phyloP scores from a whole-genome alignment of 768 basidiomycete species.

The Mycena filopes region DNA sequence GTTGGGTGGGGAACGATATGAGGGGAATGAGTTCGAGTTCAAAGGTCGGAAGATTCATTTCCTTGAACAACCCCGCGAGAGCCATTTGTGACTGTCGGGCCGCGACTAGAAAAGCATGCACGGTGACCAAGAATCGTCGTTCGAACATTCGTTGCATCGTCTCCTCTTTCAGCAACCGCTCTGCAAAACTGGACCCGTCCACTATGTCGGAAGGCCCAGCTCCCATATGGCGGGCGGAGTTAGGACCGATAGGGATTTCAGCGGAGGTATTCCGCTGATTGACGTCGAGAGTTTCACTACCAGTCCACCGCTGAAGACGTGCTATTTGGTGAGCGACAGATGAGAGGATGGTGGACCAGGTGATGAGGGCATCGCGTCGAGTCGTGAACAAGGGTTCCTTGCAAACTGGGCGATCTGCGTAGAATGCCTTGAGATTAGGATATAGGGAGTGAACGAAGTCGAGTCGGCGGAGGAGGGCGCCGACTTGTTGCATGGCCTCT shows the following conservation, averaged over 20 bases:
- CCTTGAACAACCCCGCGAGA: constrained; percentile 76
- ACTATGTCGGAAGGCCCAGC: constrained; percentile 57
- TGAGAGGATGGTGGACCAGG: constrained; percentile 90
- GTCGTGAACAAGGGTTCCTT: constrained; percentile 74
- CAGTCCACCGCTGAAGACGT: constrained; percentile 92
- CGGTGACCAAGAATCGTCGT: constrained; percentile 87
- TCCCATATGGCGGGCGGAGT: constrained; percentile 41
- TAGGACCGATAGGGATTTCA: constrained; percentile 58
- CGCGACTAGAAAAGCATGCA: constrained; percentile 85
- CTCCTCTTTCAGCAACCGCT: constrained; percentile 94
- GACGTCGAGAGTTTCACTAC: constrained; percentile 90
- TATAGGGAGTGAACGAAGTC: constrained; percentile 90
- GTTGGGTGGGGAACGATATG: constrained; percentile 95
- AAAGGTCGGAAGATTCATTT: constrained; percentile 93
- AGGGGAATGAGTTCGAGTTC: constrained; percentile 89
- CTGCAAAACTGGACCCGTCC: constrained; percentile 89
- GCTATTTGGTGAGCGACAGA: constrained; percentile 86
- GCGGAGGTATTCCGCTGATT: constrained; percentile 79
- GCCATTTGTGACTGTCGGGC: constrained; percentile 90
- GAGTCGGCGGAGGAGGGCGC: constrained; percentile 74
- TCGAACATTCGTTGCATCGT: constrained; percentile 96
- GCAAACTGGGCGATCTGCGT: constrained; percentile 79
- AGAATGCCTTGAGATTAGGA: constrained; percentile 83
- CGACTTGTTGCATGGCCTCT: constrained; percentile 70
- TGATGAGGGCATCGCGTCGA: constrained; percentile 89